Conservation (phyloP, 225 moss, liverwort and hornwort genomes). For the Climacium dendroides region DNA sequence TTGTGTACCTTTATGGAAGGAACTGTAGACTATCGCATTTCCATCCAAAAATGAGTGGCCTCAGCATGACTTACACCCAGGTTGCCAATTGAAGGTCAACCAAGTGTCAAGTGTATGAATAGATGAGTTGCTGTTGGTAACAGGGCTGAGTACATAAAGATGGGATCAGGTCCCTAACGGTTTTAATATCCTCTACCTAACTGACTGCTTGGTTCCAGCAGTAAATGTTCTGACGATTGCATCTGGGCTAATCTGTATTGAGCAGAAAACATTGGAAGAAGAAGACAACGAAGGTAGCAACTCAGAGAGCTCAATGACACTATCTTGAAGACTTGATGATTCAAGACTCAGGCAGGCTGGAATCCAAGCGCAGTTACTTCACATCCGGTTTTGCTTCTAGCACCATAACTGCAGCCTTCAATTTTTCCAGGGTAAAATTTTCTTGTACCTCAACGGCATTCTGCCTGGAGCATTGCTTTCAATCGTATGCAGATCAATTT, state of each 20-base stretch:
- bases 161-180: not conserved
- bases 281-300: not conserved
- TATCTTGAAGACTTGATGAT: not conserved
- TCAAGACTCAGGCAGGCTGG: not conserved
- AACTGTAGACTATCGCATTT: not conserved
- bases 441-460: no score
- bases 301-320: not conserved
- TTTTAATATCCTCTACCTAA: not conserved
- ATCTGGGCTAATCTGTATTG: not conserved
- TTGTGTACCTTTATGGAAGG: not conserved
- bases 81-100: not conserved
- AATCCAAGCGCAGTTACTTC: not conserved
- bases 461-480: not conserved
- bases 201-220: not conserved
- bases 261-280: conserved; percentile 39
- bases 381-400: not conserved
- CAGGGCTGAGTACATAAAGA: not conserved
- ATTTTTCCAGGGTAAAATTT: not conserved
- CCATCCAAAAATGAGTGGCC: not conserved
- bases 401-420: not conserved
- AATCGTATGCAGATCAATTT: not conserved
- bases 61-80: not conserved
- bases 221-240: not conserved
- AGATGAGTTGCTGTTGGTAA: not conserved
- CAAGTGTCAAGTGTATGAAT: not conserved